phyloP scores from a whole-genome alignment of 371 early-diverging fungal species.

The Mortierella sp. region DNA sequence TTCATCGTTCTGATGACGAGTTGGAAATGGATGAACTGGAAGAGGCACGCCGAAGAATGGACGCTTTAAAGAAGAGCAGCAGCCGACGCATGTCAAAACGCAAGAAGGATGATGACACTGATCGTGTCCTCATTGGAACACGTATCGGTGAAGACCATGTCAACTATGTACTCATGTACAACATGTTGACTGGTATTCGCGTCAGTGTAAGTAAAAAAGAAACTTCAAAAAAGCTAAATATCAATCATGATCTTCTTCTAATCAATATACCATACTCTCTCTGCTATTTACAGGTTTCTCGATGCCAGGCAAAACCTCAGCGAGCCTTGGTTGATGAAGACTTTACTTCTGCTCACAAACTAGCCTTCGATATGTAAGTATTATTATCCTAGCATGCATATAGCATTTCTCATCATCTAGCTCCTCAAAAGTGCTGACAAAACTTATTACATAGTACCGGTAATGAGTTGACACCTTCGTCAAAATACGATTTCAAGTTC shows the following conservation, averaged over 20 bases:
- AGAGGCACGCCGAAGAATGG: slow-evolving; percentile 43
- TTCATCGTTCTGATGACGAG: slow-evolving; percentile 45
- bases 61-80: slow-evolving; percentile 49
- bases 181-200: slow-evolving; percentile 96
- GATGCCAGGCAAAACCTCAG: slow-evolving; percentile 87
- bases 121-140: slow-evolving; percentile 72
- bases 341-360: slow-evolving; percentile 89
- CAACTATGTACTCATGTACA: slow-evolving; percentile 93
- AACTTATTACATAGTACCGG: slow-evolving; percentile 95
- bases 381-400: not conserved
- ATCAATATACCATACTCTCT: not conserved
- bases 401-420: too few species aligned
- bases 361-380: slow-evolving; percentile 90
- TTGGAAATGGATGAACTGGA: slow-evolving; percentile 48
- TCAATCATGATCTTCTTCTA: not conserved
- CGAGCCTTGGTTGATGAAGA: slow-evolving; percentile 81
- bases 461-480: slow-evolving; percentile 93
- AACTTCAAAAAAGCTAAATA: too few species aligned
- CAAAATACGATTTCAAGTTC: slow-evolving; percentile 97
- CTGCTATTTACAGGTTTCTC: slow-evolving; percentile 65
- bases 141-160: slow-evolving; percentile 76
- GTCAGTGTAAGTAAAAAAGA: slow-evolving; percentile 72
- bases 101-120: slow-evolving; percentile 66
- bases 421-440: slow-evolving; percentile 84
- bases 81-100: slow-evolving; percentile 56